These are phyloP conservation scores for Spirogloea muscicola DNA, from an alignment of 139 green algal species.

Conservation along the genomic window DNA sequence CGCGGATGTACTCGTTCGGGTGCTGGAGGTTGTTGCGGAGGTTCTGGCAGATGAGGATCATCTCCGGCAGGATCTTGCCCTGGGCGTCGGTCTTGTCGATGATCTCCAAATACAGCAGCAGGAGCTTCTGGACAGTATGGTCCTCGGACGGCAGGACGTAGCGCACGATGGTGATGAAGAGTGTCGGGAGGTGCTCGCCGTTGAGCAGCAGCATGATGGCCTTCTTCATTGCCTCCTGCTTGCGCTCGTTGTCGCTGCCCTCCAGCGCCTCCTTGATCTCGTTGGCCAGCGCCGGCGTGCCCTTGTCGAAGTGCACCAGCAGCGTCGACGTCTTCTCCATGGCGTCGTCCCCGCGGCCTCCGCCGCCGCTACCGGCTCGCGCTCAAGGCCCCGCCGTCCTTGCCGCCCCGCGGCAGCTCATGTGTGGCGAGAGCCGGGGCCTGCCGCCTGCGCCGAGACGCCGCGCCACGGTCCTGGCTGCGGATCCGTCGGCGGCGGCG, in stretches of 20 bases:
- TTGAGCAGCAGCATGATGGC: slow-evolving; percentile 87
- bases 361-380: too few relatives aligned
- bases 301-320: slow-evolving; percentile 86
- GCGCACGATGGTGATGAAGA: slow-evolving; percentile 99
- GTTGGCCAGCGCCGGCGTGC: slow-evolving; percentile 53
- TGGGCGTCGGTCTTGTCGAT: slow-evolving; percentile 95
- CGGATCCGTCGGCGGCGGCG: too few relatives aligned
- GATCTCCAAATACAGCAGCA: slow-evolving; percentile 98
- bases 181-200: slow-evolving; percentile 85
- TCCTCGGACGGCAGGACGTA: slow-evolving; percentile 98
- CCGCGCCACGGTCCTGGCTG: too few relatives aligned
- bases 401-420: too few relatives aligned
- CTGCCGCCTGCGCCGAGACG: too few relatives aligned
- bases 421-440: too few relatives aligned
- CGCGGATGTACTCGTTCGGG: slow-evolving; percentile 97
- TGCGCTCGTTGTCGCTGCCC: slow-evolving; percentile 71
- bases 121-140: slow-evolving; percentile 95
- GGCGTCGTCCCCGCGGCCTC: too few relatives aligned
- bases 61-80: slow-evolving; percentile 97
- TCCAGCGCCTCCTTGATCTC: slow-evolving; percentile 96
- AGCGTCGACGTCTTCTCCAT: slow-evolving; percentile 76
- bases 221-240: slow-evolving; percentile 91
- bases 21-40: slow-evolving; percentile 99
- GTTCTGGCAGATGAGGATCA: slow-evolving; percentile 99
- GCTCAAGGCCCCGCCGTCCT: too few relatives aligned